Evolutionary conservation across 2,329 filamentous ascomycete genomes (phyloP), one percentile per base, ranked within the genome.

Genomic region (Aspergillus sp.): DNA sequence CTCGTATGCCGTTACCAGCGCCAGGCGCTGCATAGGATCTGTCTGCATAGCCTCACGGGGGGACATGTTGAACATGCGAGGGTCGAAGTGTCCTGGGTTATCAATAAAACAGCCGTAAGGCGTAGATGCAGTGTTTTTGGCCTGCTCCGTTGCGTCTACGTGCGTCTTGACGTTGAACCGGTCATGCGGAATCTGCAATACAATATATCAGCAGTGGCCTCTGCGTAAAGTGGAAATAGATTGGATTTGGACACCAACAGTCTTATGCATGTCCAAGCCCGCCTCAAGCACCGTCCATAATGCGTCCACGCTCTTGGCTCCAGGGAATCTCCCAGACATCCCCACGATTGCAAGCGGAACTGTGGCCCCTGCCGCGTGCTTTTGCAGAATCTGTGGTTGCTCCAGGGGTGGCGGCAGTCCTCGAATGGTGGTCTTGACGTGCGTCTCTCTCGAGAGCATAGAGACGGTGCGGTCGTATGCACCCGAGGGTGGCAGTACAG

Each of bases 1-100:
- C 68, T 93, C 90, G 65, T 91, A 93, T 0, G 89, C 88, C 1
- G 89, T 91, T 8, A 87, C 83, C n/a, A 93, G 76, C 2, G 88
- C 87, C 59, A 93, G 79, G 63, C 90, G 83, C 68, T 91, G 90
- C 85, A 89, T 90, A 0, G 90, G 90, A 70, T 93, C 90, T 0
- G 88, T 91, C 69, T 91, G 87, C 5, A 9, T 15, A n/a, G 52
- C 89, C 31, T 69, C 65, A 62, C 88, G 84, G 5, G 89, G 89
- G 23, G 89, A 91, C 64, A 78, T 76, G 43, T 75, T 71, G 64
- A 79, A 79, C 56, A 78, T 75, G 0, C 62, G 59, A 2, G 70
- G 56, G 59, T 79, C 76, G 52, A 79, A 78, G 1, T 66, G 21
- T 0, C 69, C 74, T 0, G 76, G 72, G 3, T 70, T 45, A 7